Percentiles rank a stretch among this genome's conserved stretches.
Evolutionary conservation across 2,329 filamentous ascomycete genomes (phyloP).

Genomic region (Colletotrichum liaoningense): DNA sequence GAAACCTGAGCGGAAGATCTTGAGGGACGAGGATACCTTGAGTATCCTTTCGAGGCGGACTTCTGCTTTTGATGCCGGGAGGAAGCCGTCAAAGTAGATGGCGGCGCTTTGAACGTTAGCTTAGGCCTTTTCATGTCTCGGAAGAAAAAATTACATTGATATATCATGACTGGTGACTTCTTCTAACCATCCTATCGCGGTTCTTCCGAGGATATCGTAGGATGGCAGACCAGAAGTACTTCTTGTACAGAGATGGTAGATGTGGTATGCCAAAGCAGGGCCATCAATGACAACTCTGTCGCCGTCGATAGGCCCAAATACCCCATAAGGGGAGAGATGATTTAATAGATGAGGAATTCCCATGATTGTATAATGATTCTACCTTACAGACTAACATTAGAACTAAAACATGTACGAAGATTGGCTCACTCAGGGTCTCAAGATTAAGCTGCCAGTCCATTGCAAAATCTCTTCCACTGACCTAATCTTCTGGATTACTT

Average conservation of each 20-base stretch:
- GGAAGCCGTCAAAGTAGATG: constrained; percentile 88
- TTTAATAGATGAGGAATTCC: constrained; percentile 69
- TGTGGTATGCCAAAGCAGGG: constrained; percentile 80
- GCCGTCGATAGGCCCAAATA: constrained; percentile 52
- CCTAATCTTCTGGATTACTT: neutral
- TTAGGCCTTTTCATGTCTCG: neutral
- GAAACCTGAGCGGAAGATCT: constrained; percentile 53
- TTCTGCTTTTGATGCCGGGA: constrained; percentile 74
- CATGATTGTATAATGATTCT: constrained; percentile 51
- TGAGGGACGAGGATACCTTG: constrained; percentile 66
- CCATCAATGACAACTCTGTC: constrained; percentile 75
- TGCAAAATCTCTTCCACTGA: neutral
- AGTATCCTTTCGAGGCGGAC: constrained; percentile 72
- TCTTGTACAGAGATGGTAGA: constrained; percentile 68
- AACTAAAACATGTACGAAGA: neutral
- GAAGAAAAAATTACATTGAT: constrained; percentile 64
- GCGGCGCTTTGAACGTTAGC: constrained; percentile 59
- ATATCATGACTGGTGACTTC: constrained; percentile 66
- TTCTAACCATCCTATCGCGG: constrained; percentile 72
- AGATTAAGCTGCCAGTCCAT: neutral
- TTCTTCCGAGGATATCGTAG: constrained; percentile 71
- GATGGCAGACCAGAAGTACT: constrained; percentile 67
- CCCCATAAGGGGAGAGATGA: constrained; percentile 64
- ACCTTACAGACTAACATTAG: neutral
- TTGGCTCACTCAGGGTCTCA: too few species aligned